Percentiles rank a stretch among this genome's conserved stretches.
phyloP scores from a whole-genome alignment of 192 early-diverging fungal genomes.

The Umbelopsis ramanniana region DNA sequence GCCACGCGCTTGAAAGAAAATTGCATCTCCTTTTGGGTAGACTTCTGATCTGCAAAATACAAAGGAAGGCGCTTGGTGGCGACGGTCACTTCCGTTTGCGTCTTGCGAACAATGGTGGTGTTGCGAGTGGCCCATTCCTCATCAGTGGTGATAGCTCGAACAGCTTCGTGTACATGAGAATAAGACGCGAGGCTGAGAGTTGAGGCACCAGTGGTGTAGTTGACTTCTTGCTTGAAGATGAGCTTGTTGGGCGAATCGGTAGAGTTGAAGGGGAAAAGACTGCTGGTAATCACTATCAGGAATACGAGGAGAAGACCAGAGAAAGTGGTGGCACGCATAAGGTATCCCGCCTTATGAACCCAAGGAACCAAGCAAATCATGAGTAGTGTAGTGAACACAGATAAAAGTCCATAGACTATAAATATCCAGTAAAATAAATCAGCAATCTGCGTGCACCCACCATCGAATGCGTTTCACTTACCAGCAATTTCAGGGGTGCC shows the following conservation, averaged over 20 bases:
- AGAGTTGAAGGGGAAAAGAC: constrained; percentile 45
- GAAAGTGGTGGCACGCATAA: constrained; percentile 22
- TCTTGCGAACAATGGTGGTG: not conserved
- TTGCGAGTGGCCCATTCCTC: constrained; percentile 12
- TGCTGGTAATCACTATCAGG: constrained; percentile 37
- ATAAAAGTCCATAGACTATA: constrained; percentile 47
- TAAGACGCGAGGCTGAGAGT: constrained; percentile 44
- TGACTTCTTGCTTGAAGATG: constrained; percentile 47
- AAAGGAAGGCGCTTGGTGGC: not conserved
- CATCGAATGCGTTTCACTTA: constrained; percentile 28
- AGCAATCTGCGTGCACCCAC: not conserved
- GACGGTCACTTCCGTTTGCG: constrained; percentile 24
- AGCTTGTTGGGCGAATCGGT: constrained; percentile 48
- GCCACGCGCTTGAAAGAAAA: constrained; percentile 7
- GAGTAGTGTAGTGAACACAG: constrained; percentile 42
- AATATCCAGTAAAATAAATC: not conserved
- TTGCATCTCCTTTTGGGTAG: constrained; percentile 24
- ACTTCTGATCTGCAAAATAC: constrained; percentile 13
- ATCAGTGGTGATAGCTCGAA: constrained; percentile 21
- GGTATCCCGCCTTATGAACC: constrained; percentile 46
- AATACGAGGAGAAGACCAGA: constrained; percentile 33
- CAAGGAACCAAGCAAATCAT: constrained; percentile 50
- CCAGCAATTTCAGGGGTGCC: constrained; percentile 53
- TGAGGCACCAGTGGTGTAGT: constrained; percentile 35
- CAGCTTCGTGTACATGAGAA: constrained; percentile 32